These are phyloP conservation scores for Knufia petricola DNA, from an alignment of 2,329 filamentous ascomycete species.

Conservation along the genomic window DNA sequence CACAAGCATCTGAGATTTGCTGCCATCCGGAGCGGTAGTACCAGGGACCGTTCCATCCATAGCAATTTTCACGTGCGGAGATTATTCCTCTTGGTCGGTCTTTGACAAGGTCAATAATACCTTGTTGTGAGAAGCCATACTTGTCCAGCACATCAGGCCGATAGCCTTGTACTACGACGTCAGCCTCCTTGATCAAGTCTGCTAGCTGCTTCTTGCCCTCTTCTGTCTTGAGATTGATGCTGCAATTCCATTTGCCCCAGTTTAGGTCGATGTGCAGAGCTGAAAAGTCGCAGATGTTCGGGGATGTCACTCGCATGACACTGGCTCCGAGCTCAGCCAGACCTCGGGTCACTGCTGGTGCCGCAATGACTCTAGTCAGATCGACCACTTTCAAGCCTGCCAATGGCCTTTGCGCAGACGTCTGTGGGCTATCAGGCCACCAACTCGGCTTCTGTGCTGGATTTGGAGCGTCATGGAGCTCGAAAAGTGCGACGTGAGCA, in stretches of 20 bases:
- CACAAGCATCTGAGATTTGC: conserved; percentile 40
- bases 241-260: conserved; percentile 58
- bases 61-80: conserved; percentile 44
- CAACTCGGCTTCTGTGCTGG: conserved; percentile 12
- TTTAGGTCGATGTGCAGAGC: conserved; percentile 66
- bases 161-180: conserved; percentile 48
- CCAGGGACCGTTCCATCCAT: conserved; percentile 40
- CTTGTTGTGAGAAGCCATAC: conserved; percentile 49
- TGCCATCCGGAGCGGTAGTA: conserved; percentile 42
- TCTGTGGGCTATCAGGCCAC: conserved; percentile 19
- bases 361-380: conserved; percentile 37
- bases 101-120: conserved; percentile 33
- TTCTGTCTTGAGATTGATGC: conserved; percentile 42
- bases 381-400: conserved; percentile 44
- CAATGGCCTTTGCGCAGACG: conserved; percentile 30
- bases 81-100: conserved; percentile 37
- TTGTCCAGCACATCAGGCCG: conserved; percentile 42
- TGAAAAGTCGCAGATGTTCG: conserved; percentile 31
- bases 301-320: conserved; percentile 39
- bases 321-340: conserved; percentile 39
- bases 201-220: conserved; percentile 33
- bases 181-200: conserved; percentile 39
- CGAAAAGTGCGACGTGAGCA: conserved; percentile 33
- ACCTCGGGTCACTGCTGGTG: conserved; percentile 34
- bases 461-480: conserved; percentile 24